Percentiles rank a stretch among this genome's conserved stretches.
Evolutionary conservation across 2,329 filamentous ascomycete species (phyloP).

Genomic region (Cordyceps militaris): DNA sequence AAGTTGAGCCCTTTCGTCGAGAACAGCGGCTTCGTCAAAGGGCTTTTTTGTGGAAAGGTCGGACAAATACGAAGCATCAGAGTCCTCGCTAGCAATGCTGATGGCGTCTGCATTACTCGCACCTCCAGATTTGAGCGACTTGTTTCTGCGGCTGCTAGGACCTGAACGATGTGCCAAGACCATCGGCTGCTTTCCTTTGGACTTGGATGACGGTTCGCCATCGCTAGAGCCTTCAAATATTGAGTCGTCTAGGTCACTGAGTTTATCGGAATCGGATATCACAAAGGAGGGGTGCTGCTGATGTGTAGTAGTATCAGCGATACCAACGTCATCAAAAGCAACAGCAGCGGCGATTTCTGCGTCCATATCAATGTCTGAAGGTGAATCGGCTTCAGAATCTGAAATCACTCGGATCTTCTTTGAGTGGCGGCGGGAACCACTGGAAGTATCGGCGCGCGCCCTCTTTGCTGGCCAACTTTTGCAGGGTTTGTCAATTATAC

Average conservation of each 20-base stretch:
- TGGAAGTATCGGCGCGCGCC: constrained; percentile 19
- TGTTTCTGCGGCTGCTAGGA: not conserved
- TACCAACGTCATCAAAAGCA: constrained; percentile 16
- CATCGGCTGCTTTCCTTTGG: constrained; percentile 14
- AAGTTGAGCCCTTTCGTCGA: constrained; percentile 10
- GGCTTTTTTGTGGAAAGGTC: constrained; percentile 4
- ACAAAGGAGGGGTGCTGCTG: constrained; percentile 15
- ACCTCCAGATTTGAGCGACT: not conserved
- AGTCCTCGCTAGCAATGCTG: constrained; percentile 1
- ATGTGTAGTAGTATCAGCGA: constrained; percentile 4
- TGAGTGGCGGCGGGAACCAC: constrained; percentile 17
- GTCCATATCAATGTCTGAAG: constrained; percentile 25
- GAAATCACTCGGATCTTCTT: constrained; percentile 26
- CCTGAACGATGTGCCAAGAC: not conserved
- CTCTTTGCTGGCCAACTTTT: constrained; percentile 19
- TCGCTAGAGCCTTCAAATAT: constrained; percentile 21
- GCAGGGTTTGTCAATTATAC: constrained; percentile 4
- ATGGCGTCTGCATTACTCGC: not conserved
- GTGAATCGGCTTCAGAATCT: constrained; percentile 23
- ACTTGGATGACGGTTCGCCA: constrained; percentile 23
- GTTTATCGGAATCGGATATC: constrained; percentile 14
- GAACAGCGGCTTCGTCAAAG: constrained; percentile 20
- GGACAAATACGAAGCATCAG: not conserved
- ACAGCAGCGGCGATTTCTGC: constrained; percentile 24
- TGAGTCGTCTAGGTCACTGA: constrained; percentile 15